These are phyloP conservation scores for Apiotrichum gracile DNA, from an alignment of 1,284 basidiomycete genomes.

Conservation along the genomic window DNA sequence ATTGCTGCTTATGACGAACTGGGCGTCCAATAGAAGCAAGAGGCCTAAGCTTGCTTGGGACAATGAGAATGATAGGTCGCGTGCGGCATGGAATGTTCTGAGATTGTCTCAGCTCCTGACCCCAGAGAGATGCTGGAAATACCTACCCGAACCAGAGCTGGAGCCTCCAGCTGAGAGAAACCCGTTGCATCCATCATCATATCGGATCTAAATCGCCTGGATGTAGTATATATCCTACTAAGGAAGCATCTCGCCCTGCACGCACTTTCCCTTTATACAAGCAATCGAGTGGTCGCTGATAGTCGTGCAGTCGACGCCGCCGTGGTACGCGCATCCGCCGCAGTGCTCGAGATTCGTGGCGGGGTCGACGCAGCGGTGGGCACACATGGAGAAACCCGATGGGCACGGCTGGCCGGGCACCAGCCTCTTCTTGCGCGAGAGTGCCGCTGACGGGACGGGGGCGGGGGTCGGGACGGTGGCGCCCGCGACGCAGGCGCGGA, in stretches of 20 bases:
- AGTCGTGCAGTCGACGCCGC: slow-evolving; percentile 15
- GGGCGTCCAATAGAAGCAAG: no score
- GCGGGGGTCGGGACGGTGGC: slow-evolving; percentile 2
- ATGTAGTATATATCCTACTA: no score
- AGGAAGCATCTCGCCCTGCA: background rate
- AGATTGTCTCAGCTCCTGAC: no score
- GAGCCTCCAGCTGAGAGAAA: no score
- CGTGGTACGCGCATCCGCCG: slow-evolving; percentile 11
- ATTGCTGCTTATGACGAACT: no score
- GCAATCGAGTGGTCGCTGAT: slow-evolving; percentile 1
- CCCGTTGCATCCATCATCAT: no score
- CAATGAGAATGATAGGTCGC: no score
- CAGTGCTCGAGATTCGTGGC: slow-evolving; percentile 10
- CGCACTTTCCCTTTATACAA: slow-evolving; percentile 9
- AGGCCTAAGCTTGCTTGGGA: no score
- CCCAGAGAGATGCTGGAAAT: no score
- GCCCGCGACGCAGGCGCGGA: slow-evolving; percentile 7
- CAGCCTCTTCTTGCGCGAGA: background rate
- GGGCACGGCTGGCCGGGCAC: background rate
- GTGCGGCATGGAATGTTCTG: no score
- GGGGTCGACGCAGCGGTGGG: slow-evolving; percentile 4
- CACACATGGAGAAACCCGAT: slow-evolving; percentile 1
- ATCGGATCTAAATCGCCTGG: no score
- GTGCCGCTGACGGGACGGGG: background rate
- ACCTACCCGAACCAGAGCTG: no score